Conservation (phyloP, 768 basidiomycete species). For the Crucibulum laeve region DNA sequence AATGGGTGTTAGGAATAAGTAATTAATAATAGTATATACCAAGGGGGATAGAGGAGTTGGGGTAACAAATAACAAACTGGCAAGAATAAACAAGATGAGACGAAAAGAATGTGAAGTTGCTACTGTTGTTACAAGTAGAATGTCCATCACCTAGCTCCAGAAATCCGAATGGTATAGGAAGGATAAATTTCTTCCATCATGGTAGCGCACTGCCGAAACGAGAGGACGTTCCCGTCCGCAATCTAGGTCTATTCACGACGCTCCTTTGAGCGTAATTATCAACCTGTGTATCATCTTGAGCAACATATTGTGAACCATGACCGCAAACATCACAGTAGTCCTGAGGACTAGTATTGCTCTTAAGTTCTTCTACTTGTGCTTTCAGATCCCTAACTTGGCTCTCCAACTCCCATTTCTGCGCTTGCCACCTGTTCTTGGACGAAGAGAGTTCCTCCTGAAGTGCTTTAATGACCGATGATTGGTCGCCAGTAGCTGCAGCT, state of each 20-base stretch:
- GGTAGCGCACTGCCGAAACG: constrained; percentile 57
- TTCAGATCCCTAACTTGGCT: constrained; percentile 69
- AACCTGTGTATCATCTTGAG: constrained; percentile 1
- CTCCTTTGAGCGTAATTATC: constrained; percentile 16
- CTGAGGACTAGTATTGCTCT: constrained; percentile 25
- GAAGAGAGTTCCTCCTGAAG: constrained; percentile 59
- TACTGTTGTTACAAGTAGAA: constrained; percentile 12
- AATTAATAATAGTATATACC: constrained; percentile 8
- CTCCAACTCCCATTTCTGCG: constrained; percentile 72
- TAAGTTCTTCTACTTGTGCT: constrained; percentile 59
- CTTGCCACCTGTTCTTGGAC: constrained; percentile 64
- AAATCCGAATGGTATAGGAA: constrained; percentile 2
- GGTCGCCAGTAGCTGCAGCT: constrained; percentile 21
- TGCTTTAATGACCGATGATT: constrained; percentile 40
- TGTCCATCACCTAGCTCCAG: no score
- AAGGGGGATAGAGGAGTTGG: no score
- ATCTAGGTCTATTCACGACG: constrained; percentile 61
- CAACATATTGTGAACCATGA: constrained; percentile 29
- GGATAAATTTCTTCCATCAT: constrained; percentile 11
- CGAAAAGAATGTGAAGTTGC: neutral
- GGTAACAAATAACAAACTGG: constrained; percentile 2
- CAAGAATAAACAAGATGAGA: constrained; percentile 18
- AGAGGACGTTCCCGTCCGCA: constrained; percentile 59
- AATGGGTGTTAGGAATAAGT: constrained; percentile 5
- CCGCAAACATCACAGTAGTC: constrained; percentile 61